These are phyloP conservation scores for Fusarium foetens DNA, from an alignment of 2,329 filamentous ascomycete genomes.

Conservation along the genomic window DNA sequence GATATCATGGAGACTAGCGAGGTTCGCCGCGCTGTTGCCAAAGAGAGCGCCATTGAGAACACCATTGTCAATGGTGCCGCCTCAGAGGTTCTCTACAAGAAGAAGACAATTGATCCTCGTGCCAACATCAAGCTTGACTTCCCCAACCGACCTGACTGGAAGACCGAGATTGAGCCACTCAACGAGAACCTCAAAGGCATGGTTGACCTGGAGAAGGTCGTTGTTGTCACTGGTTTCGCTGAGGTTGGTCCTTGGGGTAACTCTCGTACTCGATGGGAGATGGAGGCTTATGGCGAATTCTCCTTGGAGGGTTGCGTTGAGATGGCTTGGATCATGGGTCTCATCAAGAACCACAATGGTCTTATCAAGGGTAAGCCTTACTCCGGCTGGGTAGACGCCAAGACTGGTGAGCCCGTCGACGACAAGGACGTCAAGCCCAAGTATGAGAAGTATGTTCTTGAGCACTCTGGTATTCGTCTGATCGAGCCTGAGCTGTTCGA, in stretches of 20 bases:
- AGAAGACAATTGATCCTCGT: slow-evolving; percentile 89
- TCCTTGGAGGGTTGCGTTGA: slow-evolving; percentile 97
- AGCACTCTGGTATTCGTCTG: slow-evolving; percentile 95
- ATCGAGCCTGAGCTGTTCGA: slow-evolving; percentile 98
- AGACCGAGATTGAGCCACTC: slow-evolving; percentile 87
- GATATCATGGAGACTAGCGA: slow-evolving; percentile 96
- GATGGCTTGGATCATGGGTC: slow-evolving; percentile 99
- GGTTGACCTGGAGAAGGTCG: slow-evolving; percentile 98
- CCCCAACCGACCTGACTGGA: slow-evolving; percentile 89
- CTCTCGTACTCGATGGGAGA: slow-evolving; percentile 97
- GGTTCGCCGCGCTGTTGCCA: slow-evolving; percentile 90
- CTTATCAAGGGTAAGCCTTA: slow-evolving; percentile 96
- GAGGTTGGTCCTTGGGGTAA: slow-evolving; percentile 99
- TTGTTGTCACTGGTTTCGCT: slow-evolving; percentile 95
- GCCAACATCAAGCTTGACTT: slow-evolving; percentile 99
- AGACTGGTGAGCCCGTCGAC: slow-evolving; percentile 93
- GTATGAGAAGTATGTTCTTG: slow-evolving; percentile 96
- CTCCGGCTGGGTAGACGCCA: slow-evolving; percentile 95
- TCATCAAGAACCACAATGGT: slow-evolving; percentile 99
- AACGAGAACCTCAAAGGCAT: slow-evolving; percentile 92
- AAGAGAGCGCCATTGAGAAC: slow-evolving; percentile 96
- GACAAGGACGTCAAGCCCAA: slow-evolving; percentile 98
- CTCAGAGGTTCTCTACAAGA: slow-evolving; percentile 93
- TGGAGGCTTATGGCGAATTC: slow-evolving; percentile 97
- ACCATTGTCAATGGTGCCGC: slow-evolving; percentile 95